phyloP scores from a whole-genome alignment of 2,329 filamentous ascomycete genomes.

The Sphaerulina vaccinii region DNA sequence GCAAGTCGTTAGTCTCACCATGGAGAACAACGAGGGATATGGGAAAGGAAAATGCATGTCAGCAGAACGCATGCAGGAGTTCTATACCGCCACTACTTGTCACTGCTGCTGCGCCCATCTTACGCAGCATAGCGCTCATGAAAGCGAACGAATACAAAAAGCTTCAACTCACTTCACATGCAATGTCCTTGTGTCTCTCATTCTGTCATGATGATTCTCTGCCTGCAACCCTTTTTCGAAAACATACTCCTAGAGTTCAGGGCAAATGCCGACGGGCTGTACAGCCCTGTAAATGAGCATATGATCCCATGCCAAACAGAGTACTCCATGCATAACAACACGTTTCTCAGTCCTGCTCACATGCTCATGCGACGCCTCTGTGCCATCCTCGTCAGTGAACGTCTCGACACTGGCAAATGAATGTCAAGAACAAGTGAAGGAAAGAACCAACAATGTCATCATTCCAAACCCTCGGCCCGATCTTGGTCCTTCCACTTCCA shows the following conservation, averaged over 20 bases:
- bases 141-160: neutral
- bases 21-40: neutral
- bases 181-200: too few species aligned
- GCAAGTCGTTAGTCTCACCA: neutral
- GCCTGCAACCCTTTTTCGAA: too few species aligned
- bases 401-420: too few species aligned
- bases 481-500: neutral
- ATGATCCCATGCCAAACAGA: too few species aligned
- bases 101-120: neutral
- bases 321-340: too few species aligned
- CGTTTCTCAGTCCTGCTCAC: too few species aligned
- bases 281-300: too few species aligned
- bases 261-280: too few species aligned
- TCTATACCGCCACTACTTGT: neutral
- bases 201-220: too few species aligned
- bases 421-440: neutral
- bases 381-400: too few species aligned
- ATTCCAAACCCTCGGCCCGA: neutral
- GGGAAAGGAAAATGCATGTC: neutral
- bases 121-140: neutral
- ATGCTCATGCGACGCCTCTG: too few species aligned
- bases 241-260: too few species aligned
- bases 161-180: neutral
- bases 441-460: neutral
- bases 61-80: neutral